Evolutionary conservation across 179 eudicot genomes (phyloP), one percentile per base, ranked within the genome.

Genomic region (Sideroxylon spinosum): DNA sequence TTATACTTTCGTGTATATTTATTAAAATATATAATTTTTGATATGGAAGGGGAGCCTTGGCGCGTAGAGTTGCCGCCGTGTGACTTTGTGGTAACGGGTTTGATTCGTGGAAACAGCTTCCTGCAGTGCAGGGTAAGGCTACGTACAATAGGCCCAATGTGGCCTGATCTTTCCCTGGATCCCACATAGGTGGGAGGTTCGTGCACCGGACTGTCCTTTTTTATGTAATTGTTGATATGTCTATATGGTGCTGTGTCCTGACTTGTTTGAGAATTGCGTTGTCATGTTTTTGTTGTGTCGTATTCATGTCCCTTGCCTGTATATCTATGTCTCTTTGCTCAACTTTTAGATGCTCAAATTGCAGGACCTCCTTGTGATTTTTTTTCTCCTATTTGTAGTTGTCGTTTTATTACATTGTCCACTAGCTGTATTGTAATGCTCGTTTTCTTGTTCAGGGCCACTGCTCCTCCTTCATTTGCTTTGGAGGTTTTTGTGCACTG

Each of bases 381-480:
- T 25, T 60, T 79, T 64, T 50, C 22, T 9, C 52, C 20, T 37
- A 49, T 57, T 2, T 13, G 55, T 76, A 26, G 13, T 10, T 76
- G 29, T 25, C 49, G 57, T 13, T 53, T 25, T 48, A 49, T 29
- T 61, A 6, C 37, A 32, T 32, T 48, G 13, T 13, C 44, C 50
- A 9, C 11, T 9, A 26, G 25, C 68, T 57, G 60, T 25, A 52
- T 71, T 23, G 44, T 46, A 9, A 23, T 67, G 63, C 19, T 59
- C 32, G 23, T 77, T 64, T 19, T 53, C 55, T 70, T 76, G 67
- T 86, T 23, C 87, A 96, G 99, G 87, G 97, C 92, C 66, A 92
- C 99, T 74, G 92, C 94, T 81, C 99, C 99, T 81, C 98, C 99
- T 76, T 96, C 99, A 57, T 96, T 96, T 85, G 99, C 99, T 82